These are phyloP conservation scores for Fistulifera solaris DNA, from an alignment of 108 stramenopile species.

Conservation along the genomic window DNA sequence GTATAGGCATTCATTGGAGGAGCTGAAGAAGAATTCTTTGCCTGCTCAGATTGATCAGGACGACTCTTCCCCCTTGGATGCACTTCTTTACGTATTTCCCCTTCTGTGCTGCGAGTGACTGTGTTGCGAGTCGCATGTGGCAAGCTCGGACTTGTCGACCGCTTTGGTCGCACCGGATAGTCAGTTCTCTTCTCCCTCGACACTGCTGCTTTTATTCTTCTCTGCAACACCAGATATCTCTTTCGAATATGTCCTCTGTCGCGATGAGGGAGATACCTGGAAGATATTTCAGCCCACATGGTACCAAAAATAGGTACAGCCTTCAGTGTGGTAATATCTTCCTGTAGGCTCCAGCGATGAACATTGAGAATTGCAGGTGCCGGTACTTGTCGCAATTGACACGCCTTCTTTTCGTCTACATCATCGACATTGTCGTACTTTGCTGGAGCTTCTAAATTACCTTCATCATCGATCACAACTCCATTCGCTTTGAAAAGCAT, in stretches of 20 bases:
- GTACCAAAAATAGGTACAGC: constrained; percentile 73
- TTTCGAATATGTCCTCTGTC: constrained; percentile 79
- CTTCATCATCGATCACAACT: constrained; percentile 54
- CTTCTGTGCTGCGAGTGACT: too few species aligned
- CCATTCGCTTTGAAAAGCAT: constrained; percentile 73
- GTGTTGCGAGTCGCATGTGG: too few species aligned
- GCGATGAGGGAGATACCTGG: constrained; percentile 68
- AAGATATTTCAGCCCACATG: constrained; percentile 76
- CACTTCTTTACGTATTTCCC: too few species aligned
- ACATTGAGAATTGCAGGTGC: constrained; percentile 77
- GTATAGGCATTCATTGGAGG: too few species aligned
- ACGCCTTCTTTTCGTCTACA: constrained; percentile 35
- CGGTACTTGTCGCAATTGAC: constrained; percentile 27
- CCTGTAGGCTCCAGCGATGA: constrained; percentile 81
- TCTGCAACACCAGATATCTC: constrained; percentile 75
- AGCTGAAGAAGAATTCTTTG: too few species aligned
- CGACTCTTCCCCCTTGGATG: too few species aligned
- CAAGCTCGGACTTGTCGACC: too few species aligned
- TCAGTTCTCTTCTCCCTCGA: too few species aligned
- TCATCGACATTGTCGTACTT: constrained; percentile 39
- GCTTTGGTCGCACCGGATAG: too few species aligned
- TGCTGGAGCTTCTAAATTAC: constrained; percentile 47
- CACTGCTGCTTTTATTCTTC: constrained; percentile 32
- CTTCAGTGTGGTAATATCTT: constrained; percentile 68
- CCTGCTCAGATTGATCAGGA: too few species aligned